These are phyloP conservation scores for Ceratobasidium sp. DNA, from an alignment of 1,284 basidiomycete species.

Conservation along the genomic window DNA sequence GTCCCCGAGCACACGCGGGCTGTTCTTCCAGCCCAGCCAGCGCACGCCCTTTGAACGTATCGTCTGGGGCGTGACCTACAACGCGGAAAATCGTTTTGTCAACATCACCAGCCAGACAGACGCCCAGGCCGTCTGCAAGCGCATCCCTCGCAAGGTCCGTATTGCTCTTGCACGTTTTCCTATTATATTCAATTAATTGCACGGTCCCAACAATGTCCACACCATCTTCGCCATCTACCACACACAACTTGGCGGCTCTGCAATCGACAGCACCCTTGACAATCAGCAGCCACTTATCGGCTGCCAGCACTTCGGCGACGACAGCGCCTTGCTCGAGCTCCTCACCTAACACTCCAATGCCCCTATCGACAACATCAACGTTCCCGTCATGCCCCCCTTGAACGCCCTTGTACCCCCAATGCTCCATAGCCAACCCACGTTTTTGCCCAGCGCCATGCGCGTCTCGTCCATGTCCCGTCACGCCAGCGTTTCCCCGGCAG, in stretches of 20 bases:
- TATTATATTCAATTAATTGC: conserved; percentile 68
- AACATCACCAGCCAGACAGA: conserved; percentile 79
- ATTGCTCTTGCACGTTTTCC: not conserved
- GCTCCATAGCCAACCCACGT: conserved; percentile 25
- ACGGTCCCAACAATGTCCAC: conserved; percentile 86
- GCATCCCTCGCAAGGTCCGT: conserved; percentile 83
- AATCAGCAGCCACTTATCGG: conserved; percentile 77
- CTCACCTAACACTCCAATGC: conserved; percentile 66
- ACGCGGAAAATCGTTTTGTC: conserved; percentile 85
- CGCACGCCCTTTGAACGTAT: conserved; percentile 60
- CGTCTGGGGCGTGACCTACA: conserved; percentile 81
- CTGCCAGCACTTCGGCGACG: conserved; percentile 78
- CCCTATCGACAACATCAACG: conserved; percentile 13
- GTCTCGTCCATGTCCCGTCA: conserved; percentile 35
- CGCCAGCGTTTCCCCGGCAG: conserved; percentile 79
- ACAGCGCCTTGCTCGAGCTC: conserved; percentile 82
- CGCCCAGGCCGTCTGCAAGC: conserved; percentile 82
- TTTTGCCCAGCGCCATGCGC: conserved; percentile 35
- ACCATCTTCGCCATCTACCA: conserved; percentile 80
- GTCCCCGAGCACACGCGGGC: conserved; percentile 36
- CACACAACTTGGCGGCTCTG: conserved; percentile 82
- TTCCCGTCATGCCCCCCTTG: conserved; percentile 18
- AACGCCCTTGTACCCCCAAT: conserved; percentile 30
- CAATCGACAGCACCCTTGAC: conserved; percentile 76
- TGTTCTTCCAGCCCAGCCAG: conserved; percentile 10